phyloP scores from a whole-genome alignment of 768 basidiomycete genomes.

The Plicaturopsis crispa region DNA sequence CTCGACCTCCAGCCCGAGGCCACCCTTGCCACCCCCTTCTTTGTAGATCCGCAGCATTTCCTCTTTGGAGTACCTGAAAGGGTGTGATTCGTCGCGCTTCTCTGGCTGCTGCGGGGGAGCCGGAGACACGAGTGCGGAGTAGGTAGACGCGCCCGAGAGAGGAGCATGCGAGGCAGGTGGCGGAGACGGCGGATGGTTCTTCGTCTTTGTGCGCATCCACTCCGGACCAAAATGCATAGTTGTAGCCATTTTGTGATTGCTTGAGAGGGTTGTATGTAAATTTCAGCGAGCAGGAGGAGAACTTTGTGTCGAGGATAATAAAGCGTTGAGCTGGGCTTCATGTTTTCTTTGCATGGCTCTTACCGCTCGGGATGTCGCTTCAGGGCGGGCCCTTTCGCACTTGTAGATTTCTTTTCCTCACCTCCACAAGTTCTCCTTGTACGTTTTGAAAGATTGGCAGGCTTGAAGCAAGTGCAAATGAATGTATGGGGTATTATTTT shows the following conservation, averaged over 20 bases:
- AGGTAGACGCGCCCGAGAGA: conserved; percentile 51
- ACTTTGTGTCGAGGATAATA: too few species aligned
- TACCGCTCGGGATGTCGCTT: background rate
- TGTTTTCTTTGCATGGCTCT: conserved; percentile 2
- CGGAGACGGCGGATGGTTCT: conserved; percentile 44
- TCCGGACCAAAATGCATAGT: conserved; percentile 90
- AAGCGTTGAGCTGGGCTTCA: conserved; percentile 6
- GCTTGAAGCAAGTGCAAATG: too few species aligned
- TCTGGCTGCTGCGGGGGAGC: conserved; percentile 42
- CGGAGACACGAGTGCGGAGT: conserved; percentile 62
- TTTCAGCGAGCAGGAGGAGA: too few species aligned
- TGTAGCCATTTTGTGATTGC: conserved; percentile 49
- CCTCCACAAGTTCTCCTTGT: too few species aligned
- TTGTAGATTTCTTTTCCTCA: too few species aligned
- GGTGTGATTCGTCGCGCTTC: conserved; percentile 57
- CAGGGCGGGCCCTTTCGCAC: too few species aligned
- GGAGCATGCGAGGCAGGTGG: conserved; percentile 35
- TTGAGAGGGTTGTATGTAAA: too few species aligned
- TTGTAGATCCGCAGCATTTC: conserved; percentile 79
- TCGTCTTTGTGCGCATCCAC: conserved; percentile 84
- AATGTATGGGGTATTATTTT: too few species aligned
- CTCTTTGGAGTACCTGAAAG: conserved; percentile 85
- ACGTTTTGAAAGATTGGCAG: too few species aligned
- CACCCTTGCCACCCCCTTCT: conserved; percentile 67
- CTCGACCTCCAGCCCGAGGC: conserved; percentile 80